These are phyloP conservation scores for Thraustochytrium striatum DNA, from an alignment of 352 stramenopile genomes.

Conservation along the genomic window DNA sequence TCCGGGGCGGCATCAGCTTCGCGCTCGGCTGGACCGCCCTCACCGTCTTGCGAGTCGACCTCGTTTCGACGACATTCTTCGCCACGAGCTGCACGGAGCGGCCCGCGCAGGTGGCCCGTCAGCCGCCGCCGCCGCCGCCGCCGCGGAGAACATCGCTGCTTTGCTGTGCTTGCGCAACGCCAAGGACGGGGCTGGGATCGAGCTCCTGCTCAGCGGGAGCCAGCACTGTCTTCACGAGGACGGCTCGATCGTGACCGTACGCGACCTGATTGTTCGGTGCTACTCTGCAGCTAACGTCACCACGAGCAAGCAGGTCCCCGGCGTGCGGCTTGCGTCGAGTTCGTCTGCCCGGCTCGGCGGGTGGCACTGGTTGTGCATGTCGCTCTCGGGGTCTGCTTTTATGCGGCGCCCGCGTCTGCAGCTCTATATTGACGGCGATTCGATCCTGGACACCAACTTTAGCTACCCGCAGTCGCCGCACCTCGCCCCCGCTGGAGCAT, in stretches of 20 bases:
- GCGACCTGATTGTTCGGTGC: background rate
- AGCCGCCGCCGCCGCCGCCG: background rate
- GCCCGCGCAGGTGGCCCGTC: background rate
- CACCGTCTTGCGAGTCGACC: no score
- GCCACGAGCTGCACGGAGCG: background rate
- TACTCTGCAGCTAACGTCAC: background rate
- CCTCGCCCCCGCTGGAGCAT: no score
- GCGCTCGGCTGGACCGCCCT: no score
- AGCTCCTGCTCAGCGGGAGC: background rate
- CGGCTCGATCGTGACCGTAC: background rate
- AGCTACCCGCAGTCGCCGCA: no score
- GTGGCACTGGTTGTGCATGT: conserved; percentile 27
- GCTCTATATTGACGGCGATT: conserved; percentile 15
- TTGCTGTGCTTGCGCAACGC: background rate
- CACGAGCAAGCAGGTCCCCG: background rate
- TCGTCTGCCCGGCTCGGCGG: background rate
- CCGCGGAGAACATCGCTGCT: background rate
- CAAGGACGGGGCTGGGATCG: background rate
- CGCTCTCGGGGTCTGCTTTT: background rate
- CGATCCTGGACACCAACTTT: no score
- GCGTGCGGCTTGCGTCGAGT: background rate
- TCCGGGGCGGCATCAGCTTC: no score
- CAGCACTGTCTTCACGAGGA: background rate
- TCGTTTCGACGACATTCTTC: conserved; percentile 3
- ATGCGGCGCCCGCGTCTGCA: background rate